Base-by-base conservation (phyloP, 257 asterid genomes). In the Henckelia pumila region DNA sequence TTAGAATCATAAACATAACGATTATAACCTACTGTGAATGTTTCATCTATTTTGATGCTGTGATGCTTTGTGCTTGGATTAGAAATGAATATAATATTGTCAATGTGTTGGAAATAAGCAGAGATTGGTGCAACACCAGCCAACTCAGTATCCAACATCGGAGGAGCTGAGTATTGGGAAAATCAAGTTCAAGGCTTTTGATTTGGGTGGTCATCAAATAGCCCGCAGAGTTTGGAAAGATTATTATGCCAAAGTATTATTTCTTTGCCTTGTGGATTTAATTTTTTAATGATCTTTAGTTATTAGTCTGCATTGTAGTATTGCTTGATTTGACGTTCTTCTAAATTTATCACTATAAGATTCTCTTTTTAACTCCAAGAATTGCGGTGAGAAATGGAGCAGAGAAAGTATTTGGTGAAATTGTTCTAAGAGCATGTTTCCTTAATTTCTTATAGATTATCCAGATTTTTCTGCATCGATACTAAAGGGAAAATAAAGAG, bases 81-180 rank as follows among this genome's bases (percentile, higher is more conserved):
- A 47, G 8, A 16, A 47, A 47, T 47, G 55, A 47, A 17, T 14
- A 17, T 47, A 5, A 16, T 47, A 5, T 47, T 47, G 55, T 17
- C 21, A 5, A 16, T 14, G 8, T 47, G 55, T 17, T 47, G 21
- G 20, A 47, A 47, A 47, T 47, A 17, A 47, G 8, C 55, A 47
- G 55, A 47, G 55, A 47, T 47, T 47, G 55, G 55, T 47, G 17
- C 55, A 47, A 47, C 55, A 47, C 55, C 55, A 47, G 55, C 55
- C 55, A 8, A 47, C 55, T 47, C 55, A 47, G 55, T 47, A 47
- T 47, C 55, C 55, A 47, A 47, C 55, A 47, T 47, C 55, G 17
- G 55, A 47, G 55, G 55, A 47, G 55, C 55, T 47, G 55, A 47
- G 55, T 47, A 47, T 47, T 17, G 55, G 55, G 7, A 47, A 47